Base-by-base conservation (phyloP, 352 stramenopile genomes). In the Albugo laibachii region DNA sequence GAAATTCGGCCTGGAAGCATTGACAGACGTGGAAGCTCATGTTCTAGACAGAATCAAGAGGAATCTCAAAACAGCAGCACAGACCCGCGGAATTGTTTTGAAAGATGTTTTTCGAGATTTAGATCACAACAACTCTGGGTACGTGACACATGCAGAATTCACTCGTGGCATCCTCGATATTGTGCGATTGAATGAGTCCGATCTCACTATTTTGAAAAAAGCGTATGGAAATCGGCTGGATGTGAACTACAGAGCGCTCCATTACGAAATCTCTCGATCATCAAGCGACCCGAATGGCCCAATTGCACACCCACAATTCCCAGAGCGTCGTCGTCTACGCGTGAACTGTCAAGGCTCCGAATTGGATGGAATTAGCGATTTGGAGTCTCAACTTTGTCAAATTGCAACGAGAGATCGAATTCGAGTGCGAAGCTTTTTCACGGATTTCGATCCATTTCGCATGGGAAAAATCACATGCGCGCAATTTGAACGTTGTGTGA, bases 61-160 rank as follows among this genome's bases (percentile, higher is more conserved):
- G 24, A 82, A 83, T 47, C 55, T 89, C 1, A 48, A 71, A 0
- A 54, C 63, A 11, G 71, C 77, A 0, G 66, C 84, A n/a, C 67
- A 70, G 50, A 76, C 64, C 55, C 85, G 84, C 47, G 77, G 77
- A 10, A 67, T 91, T 39, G 71, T 91, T n/a, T 53, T 91, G 8
- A 91, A 91, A 49, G 75, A 88, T 41, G 75, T 91, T 0, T 91
- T 91, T 47, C 77, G 76, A 39, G 77, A 91, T 50, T 91, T 91
- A 18, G 75, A 91, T 45, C 64, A 69, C 40, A 87, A 65, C 57
- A 86, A 91, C 44, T 72, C 73, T 11, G 77, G 77, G 20, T 84
- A 84, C 48, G 77, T 91, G 24, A 87, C 75, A 5, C 80, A 79
- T 41, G 37, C 75, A 10, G 74, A 86, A 57, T 91, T 91, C 43